Evolutionary conservation across 139 green algal genomes (phyloP).

Genomic region (Asterochloris sp.): DNA sequence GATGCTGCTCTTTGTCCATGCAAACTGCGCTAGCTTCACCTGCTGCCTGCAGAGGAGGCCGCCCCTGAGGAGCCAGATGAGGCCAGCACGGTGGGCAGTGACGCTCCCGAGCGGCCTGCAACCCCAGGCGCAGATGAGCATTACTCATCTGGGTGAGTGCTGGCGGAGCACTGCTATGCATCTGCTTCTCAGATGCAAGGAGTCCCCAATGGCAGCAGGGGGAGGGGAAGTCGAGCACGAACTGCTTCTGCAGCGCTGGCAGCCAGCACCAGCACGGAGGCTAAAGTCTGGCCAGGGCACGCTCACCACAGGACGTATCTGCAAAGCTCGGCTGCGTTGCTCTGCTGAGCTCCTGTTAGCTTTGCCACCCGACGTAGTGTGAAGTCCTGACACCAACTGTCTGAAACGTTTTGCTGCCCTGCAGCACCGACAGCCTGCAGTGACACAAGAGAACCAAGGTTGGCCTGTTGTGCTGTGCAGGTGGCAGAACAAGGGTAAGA

Average conservation of each 20-base stretch:
- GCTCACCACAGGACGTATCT: background rate
- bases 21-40: background rate
- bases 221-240: too few relatives aligned
- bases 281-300: background rate
- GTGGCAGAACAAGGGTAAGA: conserved; percentile 67
- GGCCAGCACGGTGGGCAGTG: background rate
- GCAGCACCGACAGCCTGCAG: too few relatives aligned
- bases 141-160: conserved; percentile 5
- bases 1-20: background rate
- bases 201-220: too few relatives aligned
- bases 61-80: background rate
- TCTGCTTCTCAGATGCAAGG: background rate
- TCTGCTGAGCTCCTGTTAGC: background rate
- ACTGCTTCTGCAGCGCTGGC: background rate
- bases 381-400: background rate
- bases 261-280: background rate
- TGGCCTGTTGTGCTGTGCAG: conserved; percentile 32
- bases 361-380: background rate
- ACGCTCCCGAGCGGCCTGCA: conserved; percentile 10
- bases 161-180: background rate
- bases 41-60: background rate
- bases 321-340: background rate
- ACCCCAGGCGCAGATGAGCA: conserved; percentile 7
- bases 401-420: background rate
- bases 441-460: background rate